Conservation (phyloP, 305 asterid genomes). For the Rubia balearica region DNA sequence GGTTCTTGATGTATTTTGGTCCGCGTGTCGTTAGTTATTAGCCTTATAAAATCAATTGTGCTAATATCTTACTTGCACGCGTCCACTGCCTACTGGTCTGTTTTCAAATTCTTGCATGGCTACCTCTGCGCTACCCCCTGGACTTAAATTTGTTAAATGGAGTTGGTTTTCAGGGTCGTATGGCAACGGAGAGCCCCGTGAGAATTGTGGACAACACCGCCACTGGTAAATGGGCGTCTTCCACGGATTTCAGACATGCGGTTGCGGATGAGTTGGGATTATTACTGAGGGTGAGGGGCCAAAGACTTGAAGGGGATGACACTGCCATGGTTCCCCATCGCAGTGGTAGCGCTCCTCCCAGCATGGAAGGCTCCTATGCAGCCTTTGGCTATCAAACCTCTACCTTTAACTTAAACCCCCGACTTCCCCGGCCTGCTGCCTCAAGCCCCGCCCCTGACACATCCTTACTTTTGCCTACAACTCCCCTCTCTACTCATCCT, state of each 20-base stretch:
- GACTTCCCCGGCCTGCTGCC: constrained; percentile 39
- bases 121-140: too few relatives aligned
- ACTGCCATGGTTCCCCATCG: constrained; percentile 50
- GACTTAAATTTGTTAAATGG: too few relatives aligned
- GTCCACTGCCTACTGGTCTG: too few relatives aligned
- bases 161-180: constrained; percentile 16
- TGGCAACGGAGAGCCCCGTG: constrained; percentile 77
- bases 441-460: constrained; percentile 37
- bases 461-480: constrained; percentile 32
- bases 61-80: too few relatives aligned
- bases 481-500: constrained; percentile 62
- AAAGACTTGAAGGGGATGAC: constrained; percentile 32
- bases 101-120: too few relatives aligned
- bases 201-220: constrained; percentile 51
- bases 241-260: constrained; percentile 7
- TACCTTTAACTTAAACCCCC: constrained; percentile 32
- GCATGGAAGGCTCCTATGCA: constrained; percentile 71
- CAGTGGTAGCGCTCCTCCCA: constrained; percentile 92
- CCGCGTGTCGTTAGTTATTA: too few relatives aligned
- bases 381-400: constrained; percentile 42
- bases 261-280: constrained; percentile 60
- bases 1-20: too few relatives aligned
- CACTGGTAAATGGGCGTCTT: constrained; percentile 16
- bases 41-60: too few relatives aligned
- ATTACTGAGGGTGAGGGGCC: constrained; percentile 41